phyloP scores from a whole-genome alignment of 371 early-diverging fungal species.

The Capillidium rhysosporum region DNA sequence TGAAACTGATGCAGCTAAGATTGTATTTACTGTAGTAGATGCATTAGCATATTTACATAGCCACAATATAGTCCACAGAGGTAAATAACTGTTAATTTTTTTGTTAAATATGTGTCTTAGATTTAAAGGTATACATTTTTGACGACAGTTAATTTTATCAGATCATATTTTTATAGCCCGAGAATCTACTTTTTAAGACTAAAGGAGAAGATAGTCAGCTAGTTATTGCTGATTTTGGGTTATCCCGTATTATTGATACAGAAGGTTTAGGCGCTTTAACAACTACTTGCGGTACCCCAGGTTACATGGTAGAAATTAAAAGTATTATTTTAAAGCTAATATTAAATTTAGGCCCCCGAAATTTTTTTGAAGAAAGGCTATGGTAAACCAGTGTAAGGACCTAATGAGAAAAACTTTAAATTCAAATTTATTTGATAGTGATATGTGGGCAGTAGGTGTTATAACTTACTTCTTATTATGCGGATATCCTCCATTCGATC shows the following conservation, averaged over 20 bases:
- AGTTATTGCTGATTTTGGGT: constrained; percentile 74
- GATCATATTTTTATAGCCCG: constrained; percentile 29
- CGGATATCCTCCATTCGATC: constrained; percentile 79
- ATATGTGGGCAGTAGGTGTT: constrained; percentile 84
- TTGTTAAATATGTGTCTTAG: constrained; percentile 10
- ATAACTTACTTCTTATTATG: constrained; percentile 67
- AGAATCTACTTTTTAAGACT: constrained; percentile 66
- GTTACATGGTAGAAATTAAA: constrained; percentile 39
- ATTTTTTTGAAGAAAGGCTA: constrained; percentile 46
- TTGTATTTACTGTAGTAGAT: constrained; percentile 46
- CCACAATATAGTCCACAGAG: constrained; percentile 70
- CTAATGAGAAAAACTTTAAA: neutral
- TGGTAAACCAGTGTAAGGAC: constrained; percentile 28
- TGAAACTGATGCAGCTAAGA: constrained; percentile 68
- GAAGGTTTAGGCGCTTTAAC: constrained; percentile 51
- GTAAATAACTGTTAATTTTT: constrained; percentile 15
- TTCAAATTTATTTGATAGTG: constrained; percentile 11
- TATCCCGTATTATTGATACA: constrained; percentile 58
- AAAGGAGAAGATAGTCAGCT: constrained; percentile 44
- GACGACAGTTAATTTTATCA: neutral
- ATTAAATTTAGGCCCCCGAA: constrained; percentile 43
- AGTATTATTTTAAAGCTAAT: neutral
- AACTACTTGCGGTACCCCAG: constrained; percentile 70
- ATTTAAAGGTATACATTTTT: constrained; percentile 19
- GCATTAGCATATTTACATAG: constrained; percentile 70